A percentile compares a stretch with the other conserved stretches of the same genome.
Evolutionary conservation across 2,329 filamentous ascomycete genomes (phyloP).

Genomic region (Colletotrichum sp.): DNA sequence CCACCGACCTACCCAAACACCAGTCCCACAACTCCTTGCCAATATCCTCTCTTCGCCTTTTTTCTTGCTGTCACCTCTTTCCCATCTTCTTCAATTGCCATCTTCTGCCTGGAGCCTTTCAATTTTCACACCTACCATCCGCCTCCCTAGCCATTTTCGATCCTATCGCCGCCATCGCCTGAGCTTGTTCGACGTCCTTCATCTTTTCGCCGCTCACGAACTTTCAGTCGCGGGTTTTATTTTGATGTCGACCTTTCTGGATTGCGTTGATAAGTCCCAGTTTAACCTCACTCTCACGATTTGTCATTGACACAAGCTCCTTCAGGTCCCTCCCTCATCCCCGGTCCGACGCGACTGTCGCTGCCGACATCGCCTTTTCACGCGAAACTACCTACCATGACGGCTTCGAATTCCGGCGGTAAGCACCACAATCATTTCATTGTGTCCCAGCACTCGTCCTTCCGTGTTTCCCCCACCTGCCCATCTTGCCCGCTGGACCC

Average conservation of each 20-base stretch:
- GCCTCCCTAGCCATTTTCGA: rapidly evolving
- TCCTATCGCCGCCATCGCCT: neutral
- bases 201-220: neutral
- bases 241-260: neutral
- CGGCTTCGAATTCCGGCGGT: neutral
- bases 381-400: neutral
- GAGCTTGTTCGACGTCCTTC: neutral
- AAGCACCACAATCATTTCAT: neutral
- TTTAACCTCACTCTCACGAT: neutral
- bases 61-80: neutral
- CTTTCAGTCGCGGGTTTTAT: neutral
- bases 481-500: neutral
- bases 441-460: neutral
- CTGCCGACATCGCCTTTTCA: neutral
- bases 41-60: neutral
- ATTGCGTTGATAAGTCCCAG: neutral
- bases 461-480: neutral
- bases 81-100: neutral
- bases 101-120: neutral
- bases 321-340: neutral
- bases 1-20: neutral
- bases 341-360: neutral
- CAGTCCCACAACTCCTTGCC: neutral
- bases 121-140: neutral
- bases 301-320: neutral